These are phyloP conservation scores for Platanus orientalis DNA, from an alignment of 164 flowering plant genomes.

Conservation along the genomic window DNA sequence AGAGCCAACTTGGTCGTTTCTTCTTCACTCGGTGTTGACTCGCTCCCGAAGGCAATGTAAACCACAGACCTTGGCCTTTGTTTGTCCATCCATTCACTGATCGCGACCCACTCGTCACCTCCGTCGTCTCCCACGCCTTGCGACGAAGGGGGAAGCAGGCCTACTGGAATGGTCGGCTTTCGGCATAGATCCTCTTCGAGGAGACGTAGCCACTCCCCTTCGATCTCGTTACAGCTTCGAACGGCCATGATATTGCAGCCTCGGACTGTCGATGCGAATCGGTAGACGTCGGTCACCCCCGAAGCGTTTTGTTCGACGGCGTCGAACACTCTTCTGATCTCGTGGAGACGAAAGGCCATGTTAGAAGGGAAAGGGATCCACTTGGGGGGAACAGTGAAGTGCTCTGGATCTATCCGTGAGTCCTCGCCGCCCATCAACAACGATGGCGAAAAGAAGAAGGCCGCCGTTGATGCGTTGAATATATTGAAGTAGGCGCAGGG, in stretches of 20 bases:
- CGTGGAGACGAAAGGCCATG: slow-evolving; percentile 4
- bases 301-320: not conserved
- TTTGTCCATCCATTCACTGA: slow-evolving; percentile 22
- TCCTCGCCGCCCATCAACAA: not conserved
- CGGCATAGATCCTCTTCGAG: slow-evolving; percentile 13
- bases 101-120: slow-evolving; percentile 4
- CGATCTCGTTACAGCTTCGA: slow-evolving; percentile 25
- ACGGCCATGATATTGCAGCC: slow-evolving; percentile 14
- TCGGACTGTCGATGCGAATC: not conserved
- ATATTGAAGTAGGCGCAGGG: slow-evolving; percentile 7
- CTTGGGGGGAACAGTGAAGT: slow-evolving; percentile 12
- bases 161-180: slow-evolving; percentile 23
- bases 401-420: slow-evolving; percentile 1
- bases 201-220: slow-evolving; percentile 22
- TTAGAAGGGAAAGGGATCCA: slow-evolving; percentile 16
- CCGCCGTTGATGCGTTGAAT: not conserved
- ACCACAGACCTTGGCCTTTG: slow-evolving; percentile 18
- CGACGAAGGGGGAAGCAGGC: slow-evolving; percentile 15
- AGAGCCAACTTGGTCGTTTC: slow-evolving; percentile 25
- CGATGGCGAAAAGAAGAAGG: not conserved
- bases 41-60: slow-evolving; percentile 32
- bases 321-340: not conserved
- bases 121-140: not conserved
- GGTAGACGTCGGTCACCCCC: slow-evolving; percentile 13
- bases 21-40: slow-evolving; percentile 14